phyloP scores from a whole-genome alignment of 169 alveolate genomes.

The Babesia gibsoni region DNA sequence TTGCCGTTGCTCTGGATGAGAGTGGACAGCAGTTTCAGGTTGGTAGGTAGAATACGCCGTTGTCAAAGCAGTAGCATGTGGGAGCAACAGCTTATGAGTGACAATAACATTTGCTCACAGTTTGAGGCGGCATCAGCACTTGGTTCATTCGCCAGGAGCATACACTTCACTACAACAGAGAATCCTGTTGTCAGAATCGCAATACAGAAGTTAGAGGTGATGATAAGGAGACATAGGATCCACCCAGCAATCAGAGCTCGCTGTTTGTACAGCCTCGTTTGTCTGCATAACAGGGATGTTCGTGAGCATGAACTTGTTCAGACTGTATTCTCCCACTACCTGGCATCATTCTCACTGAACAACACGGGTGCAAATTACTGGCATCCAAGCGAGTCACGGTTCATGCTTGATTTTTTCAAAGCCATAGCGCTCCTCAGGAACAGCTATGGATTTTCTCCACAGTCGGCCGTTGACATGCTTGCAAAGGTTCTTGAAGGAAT shows the following conservation, averaged over 20 bases:
- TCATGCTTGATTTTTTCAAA: constrained; percentile 54
- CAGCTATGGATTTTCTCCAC: constrained; percentile 44
- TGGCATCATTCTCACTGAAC: constrained; percentile 29
- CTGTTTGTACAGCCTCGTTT: constrained; percentile 45
- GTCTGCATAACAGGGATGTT: constrained; percentile 54
- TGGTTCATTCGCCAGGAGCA: constrained; percentile 51
- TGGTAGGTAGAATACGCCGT: constrained; percentile 75
- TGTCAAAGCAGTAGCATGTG: constrained; percentile 82
- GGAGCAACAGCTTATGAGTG: constrained; percentile 84
- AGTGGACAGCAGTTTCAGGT: constrained; percentile 71
- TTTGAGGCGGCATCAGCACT: constrained; percentile 76
- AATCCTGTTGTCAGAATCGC: constrained; percentile 43
- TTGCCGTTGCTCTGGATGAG: constrained; percentile 82
- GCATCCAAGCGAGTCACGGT: constrained; percentile 64
- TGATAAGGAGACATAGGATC: constrained; percentile 36
- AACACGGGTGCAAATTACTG: constrained; percentile 31
- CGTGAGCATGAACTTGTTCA: constrained; percentile 40
- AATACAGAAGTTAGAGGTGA: constrained; percentile 21
- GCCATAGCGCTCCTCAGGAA: constrained; percentile 52
- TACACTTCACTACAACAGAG: constrained; percentile 19
- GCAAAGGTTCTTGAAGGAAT: constrained; percentile 39
- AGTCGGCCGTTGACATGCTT: constrained; percentile 43
- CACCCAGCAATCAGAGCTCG: constrained; percentile 61
- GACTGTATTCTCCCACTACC: constrained; percentile 37
- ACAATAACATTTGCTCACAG: constrained; percentile 71